Base-by-base conservation (phyloP, 805 yeast genomes). In the Candida lessepsii region DNA sequence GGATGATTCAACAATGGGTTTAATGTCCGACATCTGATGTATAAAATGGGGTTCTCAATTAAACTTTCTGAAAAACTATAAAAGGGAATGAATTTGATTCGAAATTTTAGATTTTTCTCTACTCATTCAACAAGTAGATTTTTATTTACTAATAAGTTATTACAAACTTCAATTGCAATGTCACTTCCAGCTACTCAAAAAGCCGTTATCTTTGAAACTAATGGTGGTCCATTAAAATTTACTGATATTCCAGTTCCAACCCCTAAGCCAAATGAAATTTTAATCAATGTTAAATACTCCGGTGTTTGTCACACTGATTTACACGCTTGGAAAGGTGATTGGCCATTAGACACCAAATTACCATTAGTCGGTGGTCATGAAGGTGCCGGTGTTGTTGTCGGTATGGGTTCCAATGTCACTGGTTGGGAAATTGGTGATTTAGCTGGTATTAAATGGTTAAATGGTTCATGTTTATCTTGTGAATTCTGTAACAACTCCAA, bases 351-450 rank as follows among this genome's bases (percentile, higher is more conserved):
- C 36, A 66, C 73, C 48, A 68, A 68, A 49, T 63, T 68, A 50
- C 74, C 74, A 21, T 63, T 68, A 53, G 74, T 68, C 15, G 74
- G 74, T 39, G 74, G 73, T 47, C 74, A 68, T 54, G 73, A 68
- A 53, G 73, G 73, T 55, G 73, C 72, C n/a, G 74, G 74, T 52
- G 72, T 60, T 21, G 73, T 68, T 45, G 73, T 68, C 14, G 71
- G 53, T 36, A 46, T 67, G 55, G 74, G 74, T 38, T 52, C 51
- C 15, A 65, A 68, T 48, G 73, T 68, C 40, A 58, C 49, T 46
- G 67, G 67, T 43, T 68, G 73, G 73, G 47, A 68, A 48, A 45
- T 68, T 42, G 73, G 74, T 41, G 74, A 68, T 52, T 53, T 40
- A 19, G 74, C 73, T 39, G 74, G 74, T 48, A 51, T 68, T 47